A percentile compares a stretch with the other conserved stretches of the same genome.
These are phyloP conservation scores for Echium plantagineum DNA, from an alignment of 257 asterid species.

Conservation along the genomic window DNA sequence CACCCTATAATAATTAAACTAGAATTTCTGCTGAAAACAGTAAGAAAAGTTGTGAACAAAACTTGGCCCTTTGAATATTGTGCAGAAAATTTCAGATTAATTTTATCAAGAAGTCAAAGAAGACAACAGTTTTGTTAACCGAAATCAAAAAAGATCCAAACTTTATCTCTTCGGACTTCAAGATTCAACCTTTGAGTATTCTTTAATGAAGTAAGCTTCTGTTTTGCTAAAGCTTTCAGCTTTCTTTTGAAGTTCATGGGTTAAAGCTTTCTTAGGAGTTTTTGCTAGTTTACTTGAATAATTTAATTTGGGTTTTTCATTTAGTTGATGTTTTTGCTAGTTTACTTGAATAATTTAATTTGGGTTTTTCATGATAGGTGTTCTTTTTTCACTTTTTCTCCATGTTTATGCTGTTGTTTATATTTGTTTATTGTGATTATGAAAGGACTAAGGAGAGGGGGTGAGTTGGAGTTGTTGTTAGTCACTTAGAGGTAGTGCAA, in stretches of 20 bases:
- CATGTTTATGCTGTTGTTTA: too few relatives aligned
- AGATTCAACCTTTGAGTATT: not conserved
- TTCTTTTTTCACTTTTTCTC: too few relatives aligned
- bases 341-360: not conserved
- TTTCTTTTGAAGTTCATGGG: not conserved
- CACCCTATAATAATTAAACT: too few relatives aligned
- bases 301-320: not conserved
- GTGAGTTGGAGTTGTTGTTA: slow-evolving; percentile 15
- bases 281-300: not conserved
- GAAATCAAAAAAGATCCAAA: slow-evolving; percentile 13
- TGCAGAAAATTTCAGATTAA: slow-evolving; percentile 24
- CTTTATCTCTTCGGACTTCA: slow-evolving; percentile 5
- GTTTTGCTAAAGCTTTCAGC: not conserved
- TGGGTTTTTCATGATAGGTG: not conserved
- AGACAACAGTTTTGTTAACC: slow-evolving; percentile 10
- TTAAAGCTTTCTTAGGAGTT: too few relatives aligned
- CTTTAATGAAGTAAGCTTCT: slow-evolving; percentile 10
- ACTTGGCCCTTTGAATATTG: slow-evolving; percentile 34
- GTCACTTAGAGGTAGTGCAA: slow-evolving; percentile 33
- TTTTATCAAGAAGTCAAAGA: slow-evolving; percentile 5
- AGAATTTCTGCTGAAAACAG: too few relatives aligned
- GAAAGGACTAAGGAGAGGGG: slow-evolving; percentile 24
- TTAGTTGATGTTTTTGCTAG: not conserved
- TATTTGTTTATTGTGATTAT: not conserved
- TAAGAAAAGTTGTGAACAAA: slow-evolving; percentile 13